Conservation (phyloP, 371 early-diverging fungal species). For the Funneliformis caledonium region DNA sequence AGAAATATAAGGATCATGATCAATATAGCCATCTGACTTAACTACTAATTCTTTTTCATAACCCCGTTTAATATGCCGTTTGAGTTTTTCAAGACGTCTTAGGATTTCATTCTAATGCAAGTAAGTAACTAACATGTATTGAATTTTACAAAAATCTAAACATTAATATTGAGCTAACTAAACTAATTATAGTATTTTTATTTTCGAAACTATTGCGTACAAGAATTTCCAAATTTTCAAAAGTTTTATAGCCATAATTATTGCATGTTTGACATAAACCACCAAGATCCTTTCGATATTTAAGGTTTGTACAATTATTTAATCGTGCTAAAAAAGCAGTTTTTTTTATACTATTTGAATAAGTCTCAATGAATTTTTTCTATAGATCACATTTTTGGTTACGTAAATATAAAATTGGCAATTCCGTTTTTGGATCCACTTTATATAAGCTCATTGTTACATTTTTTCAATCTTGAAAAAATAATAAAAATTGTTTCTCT, state of each 20-base stretch:
- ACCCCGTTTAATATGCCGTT: not conserved
- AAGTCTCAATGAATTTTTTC: slow-evolving; percentile 1
- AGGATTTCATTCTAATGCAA: not conserved
- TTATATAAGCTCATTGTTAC: slow-evolving; percentile 8
- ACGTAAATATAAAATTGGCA: slow-evolving; percentile 7
- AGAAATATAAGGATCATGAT: slow-evolving; percentile 20
- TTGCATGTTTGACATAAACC: not conserved
- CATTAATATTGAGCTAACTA: not conserved
- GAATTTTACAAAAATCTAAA: not conserved
- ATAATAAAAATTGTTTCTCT: too few relatives aligned
- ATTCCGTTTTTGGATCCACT: not conserved
- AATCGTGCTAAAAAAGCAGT: not conserved
- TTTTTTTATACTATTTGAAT: slow-evolving; percentile 11
- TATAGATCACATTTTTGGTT: not conserved
- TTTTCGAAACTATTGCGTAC: not conserved
- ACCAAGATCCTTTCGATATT: slow-evolving; percentile 3
- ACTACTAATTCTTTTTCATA: slow-evolving; percentile 23
- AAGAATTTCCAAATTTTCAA: not conserved
- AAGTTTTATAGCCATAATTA: slow-evolving; percentile 18
- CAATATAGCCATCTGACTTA: not conserved
- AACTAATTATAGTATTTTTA: not conserved
- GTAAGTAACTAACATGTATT: not conserved
- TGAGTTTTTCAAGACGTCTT: not conserved
- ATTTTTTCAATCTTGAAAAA: too few relatives aligned
- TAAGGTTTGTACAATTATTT: not conserved